Evolutionary conservation across 768 basidiomycete genomes (phyloP).

Genomic region (Termitomyces sp.): DNA sequence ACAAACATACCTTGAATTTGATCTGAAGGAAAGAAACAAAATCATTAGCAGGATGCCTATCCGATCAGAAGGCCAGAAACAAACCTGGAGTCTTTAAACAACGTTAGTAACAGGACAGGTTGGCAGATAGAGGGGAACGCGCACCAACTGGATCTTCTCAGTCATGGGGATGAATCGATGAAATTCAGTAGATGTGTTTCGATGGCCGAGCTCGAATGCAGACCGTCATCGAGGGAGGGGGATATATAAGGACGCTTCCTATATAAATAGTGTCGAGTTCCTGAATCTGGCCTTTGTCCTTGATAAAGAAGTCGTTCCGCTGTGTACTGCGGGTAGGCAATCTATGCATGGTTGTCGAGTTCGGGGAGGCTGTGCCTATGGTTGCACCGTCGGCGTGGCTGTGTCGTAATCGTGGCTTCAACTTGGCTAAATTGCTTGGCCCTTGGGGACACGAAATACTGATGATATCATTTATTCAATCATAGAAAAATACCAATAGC

Average conservation of each 20-base stretch:
- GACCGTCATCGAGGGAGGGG: background rate
- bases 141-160: slow-evolving; percentile 3
- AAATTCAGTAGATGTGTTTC: background rate
- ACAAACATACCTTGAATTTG: slow-evolving; percentile 8
- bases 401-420: background rate
- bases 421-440: background rate
- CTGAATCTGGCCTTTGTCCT: background rate
- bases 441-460: background rate
- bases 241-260: background rate
- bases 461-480: slow-evolving; percentile 4
- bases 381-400: slow-evolving; percentile 6
- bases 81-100: slow-evolving; percentile 8
- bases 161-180: slow-evolving; percentile 3
- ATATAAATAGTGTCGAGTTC: background rate
- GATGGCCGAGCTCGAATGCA: background rate
- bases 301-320: background rate
- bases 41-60: background rate
- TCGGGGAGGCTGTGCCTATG: background rate
- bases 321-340: background rate
- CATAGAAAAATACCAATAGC: background rate
- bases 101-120: slow-evolving; percentile 2
- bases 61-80: background rate
- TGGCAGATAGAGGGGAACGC: background rate
- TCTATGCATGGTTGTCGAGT: background rate
- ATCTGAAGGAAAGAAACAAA: background rate